A percentile compares a stretch with the other conserved stretches of the same genome.
Conservation (phyloP, 2,329 filamentous ascomycete genomes). For the Ophiostoma triangulosporum region DNA sequence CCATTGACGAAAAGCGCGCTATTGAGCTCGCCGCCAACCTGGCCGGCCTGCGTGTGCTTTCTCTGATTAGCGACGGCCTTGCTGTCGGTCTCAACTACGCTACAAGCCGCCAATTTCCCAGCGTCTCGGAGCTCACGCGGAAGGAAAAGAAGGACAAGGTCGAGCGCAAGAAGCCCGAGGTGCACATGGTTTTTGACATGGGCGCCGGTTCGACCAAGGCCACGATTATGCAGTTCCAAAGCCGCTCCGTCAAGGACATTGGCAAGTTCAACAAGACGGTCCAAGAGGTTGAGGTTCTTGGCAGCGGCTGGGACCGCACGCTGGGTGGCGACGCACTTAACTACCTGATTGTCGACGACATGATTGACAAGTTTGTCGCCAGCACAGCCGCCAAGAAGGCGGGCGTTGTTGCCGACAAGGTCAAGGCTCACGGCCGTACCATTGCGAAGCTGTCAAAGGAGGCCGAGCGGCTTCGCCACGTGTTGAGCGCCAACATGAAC, state of each 20-base stretch:
- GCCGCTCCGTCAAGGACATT: constrained; percentile 75
- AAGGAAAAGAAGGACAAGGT: neutral
- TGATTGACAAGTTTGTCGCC: constrained; percentile 66
- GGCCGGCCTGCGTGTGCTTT: constrained; percentile 75
- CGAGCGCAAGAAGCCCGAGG: constrained; percentile 74
- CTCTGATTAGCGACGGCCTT: constrained; percentile 75
- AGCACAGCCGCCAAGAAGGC: constrained; percentile 53
- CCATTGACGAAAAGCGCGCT: constrained; percentile 76
- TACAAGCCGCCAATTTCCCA: constrained; percentile 78
- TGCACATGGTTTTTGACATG: constrained; percentile 95
- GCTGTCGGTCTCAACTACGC: constrained; percentile 94
- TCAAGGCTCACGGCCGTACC: constrained; percentile 67
- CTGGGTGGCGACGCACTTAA: constrained; percentile 87
- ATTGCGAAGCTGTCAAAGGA: constrained; percentile 89
- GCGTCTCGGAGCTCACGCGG: constrained; percentile 56
- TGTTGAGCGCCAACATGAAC: constrained; percentile 85
- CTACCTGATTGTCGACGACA: constrained; percentile 75
- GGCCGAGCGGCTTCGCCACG: constrained; percentile 71
- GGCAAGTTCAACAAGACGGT: constrained; percentile 93
- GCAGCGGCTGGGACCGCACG: constrained; percentile 75
- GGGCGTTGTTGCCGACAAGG: constrained; percentile 45
- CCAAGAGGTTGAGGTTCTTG: constrained; percentile 84
- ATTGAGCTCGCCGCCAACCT: constrained; percentile 73
- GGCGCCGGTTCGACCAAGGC: constrained; percentile 89
- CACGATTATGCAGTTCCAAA: constrained; percentile 80